Conservation (phyloP, 2,329 filamentous ascomycete species). For the Colletotrichum magnum region DNA sequence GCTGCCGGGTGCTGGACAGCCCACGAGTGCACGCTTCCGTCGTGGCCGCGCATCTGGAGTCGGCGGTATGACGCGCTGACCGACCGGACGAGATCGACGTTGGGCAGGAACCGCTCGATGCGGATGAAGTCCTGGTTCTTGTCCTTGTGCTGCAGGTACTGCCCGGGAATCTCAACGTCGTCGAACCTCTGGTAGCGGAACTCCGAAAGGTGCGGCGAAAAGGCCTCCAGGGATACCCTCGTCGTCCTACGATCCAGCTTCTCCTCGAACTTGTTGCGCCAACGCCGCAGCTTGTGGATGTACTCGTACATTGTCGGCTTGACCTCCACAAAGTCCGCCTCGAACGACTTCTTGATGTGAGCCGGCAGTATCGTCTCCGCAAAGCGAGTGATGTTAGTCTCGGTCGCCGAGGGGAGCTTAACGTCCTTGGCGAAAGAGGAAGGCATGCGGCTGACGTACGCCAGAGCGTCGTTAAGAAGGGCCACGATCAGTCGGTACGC, state of each 20-base stretch:
- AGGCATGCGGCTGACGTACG: slow-evolving; percentile 91
- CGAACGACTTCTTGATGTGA: slow-evolving; percentile 96
- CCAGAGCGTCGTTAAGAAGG: slow-evolving; percentile 92
- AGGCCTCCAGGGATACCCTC: slow-evolving; percentile 83
- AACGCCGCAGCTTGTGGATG: slow-evolving; percentile 94
- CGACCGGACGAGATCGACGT: slow-evolving; percentile 91
- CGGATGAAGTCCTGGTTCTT: slow-evolving; percentile 99
- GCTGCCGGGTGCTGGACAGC: slow-evolving; percentile 96
- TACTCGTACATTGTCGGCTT: slow-evolving; percentile 99
- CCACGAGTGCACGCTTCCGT: slow-evolving; percentile 97
- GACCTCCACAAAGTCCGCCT: slow-evolving; percentile 94
- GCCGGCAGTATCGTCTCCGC: slow-evolving; percentile 95
- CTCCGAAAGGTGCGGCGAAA: slow-evolving; percentile 92
- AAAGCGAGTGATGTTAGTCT: slow-evolving; percentile 96
- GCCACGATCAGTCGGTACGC: slow-evolving; percentile 98
- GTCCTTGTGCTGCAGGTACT: slow-evolving; percentile 97
- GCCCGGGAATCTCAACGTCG: slow-evolving; percentile 96
- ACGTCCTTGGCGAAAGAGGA: slow-evolving; percentile 90
- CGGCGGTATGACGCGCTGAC: slow-evolving; percentile 93
- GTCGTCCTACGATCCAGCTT: slow-evolving; percentile 89
- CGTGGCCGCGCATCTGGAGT: slow-evolving; percentile 95
- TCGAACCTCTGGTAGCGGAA: slow-evolving; percentile 99
- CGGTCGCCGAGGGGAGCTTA: slow-evolving; percentile 89
- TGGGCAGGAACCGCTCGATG: slow-evolving; percentile 95
- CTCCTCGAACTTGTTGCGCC: slow-evolving; percentile 98